These are phyloP conservation scores for Xerocomellus amylosporus DNA, from an alignment of 768 basidiomycete genomes.

Conservation along the genomic window DNA sequence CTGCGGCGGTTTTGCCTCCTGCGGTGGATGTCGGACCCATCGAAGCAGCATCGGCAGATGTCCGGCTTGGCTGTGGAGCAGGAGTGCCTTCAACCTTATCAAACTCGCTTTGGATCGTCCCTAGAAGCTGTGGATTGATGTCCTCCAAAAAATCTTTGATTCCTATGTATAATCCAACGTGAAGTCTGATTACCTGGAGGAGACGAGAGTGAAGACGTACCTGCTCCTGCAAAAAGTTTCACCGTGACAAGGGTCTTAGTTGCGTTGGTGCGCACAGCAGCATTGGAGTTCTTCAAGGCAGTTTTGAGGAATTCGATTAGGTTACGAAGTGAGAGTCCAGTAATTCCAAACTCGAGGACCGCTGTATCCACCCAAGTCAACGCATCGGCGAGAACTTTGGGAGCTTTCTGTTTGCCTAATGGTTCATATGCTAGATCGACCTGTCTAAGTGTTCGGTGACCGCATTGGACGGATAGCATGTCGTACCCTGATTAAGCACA, in stretches of 20 bases:
- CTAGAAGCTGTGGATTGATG: constrained; percentile 87
- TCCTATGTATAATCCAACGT: constrained; percentile 45
- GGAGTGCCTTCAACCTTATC: constrained; percentile 82
- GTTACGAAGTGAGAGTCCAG: constrained; percentile 75
- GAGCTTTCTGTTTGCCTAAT: constrained; percentile 92
- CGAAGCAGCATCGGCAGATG: constrained; percentile 69
- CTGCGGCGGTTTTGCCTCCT: constrained; percentile 41
- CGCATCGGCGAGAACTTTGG: constrained; percentile 93
- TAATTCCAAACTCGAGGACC: constrained; percentile 87
- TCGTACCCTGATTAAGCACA: constrained; percentile 84
- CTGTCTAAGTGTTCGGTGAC: constrained; percentile 16
- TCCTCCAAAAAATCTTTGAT: constrained; percentile 93
- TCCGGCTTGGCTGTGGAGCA: constrained; percentile 74
- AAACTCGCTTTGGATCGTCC: constrained; percentile 88
- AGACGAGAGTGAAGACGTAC: constrained; percentile 40
- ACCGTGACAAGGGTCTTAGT: constrained; percentile 91
- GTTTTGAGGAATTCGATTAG: constrained; percentile 90
- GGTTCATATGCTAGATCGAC: constrained; percentile 78
- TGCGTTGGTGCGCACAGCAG: constrained; percentile 87
- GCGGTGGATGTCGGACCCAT: constrained; percentile 43
- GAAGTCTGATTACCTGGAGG: background rate
- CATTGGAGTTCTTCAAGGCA: constrained; percentile 90
- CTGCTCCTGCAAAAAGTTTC: constrained; percentile 85
- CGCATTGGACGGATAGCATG: constrained; percentile 2
- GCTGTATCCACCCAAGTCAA: constrained; percentile 84